Base-by-base conservation (phyloP, 139 green algal genomes). In the Gonium pectorale region DNA sequence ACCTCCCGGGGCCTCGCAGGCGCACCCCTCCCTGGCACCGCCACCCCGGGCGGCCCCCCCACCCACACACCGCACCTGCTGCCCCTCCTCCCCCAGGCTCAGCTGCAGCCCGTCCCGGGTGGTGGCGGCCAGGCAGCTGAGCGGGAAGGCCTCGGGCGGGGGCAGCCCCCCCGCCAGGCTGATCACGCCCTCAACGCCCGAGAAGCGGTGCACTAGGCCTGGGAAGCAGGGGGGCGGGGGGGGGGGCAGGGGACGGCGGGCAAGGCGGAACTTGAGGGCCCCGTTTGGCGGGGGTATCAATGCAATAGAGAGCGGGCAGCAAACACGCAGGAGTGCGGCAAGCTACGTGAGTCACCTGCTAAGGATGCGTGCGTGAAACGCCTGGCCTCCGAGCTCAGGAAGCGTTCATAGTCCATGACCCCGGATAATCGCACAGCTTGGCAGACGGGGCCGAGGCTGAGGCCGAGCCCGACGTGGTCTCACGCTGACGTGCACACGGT, bases 201-300 rank as follows among this genome's bases (percentile, higher is more conserved):
- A 5, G 64, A 85, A 85, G 8, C 79, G 79, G 49, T 85, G 49
- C 21, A 85, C 38, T 2, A 85, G 79, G 37, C 64, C 79, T 85
- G 79, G 13, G 17, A 17, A 56, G 68, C 27, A 27, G 26, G 24
- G 22, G 40, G 40, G 40, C 29, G 2, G 24, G 68, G 43, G 41
- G 26, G 24, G 22, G 40, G 40, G 40, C 29, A 15, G 24, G 24
- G 11, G 56, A 17, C 7, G 24, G 56, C 56, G 27, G 22, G 24
- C 27, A n/a, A 66, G 27, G 24, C 6, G 56, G 24, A 66, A n/a
- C n/a, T n/a, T n/a, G n/a, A n/a, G n/a, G n/a, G n/a, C n/a, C n/a
- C n/a, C n/a, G n/a, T n/a, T n/a, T n/a, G n/a, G n/a, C n/a, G n/a
- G n/a, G n/a, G n/a, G n/a, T n/a, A n/a, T n/a, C n/a, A n/a, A n/a